Evolutionary conservation across 257 asterid species (phyloP), one percentile per base, ranked within the genome.

Genomic region (Jasminum sambac): DNA sequence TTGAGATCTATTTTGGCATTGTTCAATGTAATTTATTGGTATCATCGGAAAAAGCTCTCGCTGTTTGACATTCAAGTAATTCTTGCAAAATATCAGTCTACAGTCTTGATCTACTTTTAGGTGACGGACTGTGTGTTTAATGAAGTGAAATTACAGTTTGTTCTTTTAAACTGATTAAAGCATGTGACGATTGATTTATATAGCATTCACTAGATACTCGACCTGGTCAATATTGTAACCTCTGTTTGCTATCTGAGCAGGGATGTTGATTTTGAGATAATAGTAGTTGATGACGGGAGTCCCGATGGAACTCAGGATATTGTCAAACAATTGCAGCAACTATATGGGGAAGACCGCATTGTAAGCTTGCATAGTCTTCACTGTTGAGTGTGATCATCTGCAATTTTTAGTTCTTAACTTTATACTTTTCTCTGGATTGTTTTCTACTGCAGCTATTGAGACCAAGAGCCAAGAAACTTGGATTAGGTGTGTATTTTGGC

Each of bases 231-330:
- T 78, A 65, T 40, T 38, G 41, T 71, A 25, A 72, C 37, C 38
- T 41, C 36, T 68, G 59, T 70, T 55, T 69, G 55, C 71, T 67
- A 36, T 69, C 75, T 78, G 76, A 58, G 77, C 82, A 95, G 99
- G 86, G 85, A 83, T 82, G 84, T 85, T 60, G 75, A 95, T 79
- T 94, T 95, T 78, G 99, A 95, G 83, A 82, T 95, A 71, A 89
- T 95, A 63, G 85, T 95, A 21, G 99, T 95, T 76, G 99, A 94
- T 82, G 99, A 94, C 76, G 99, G 99, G 80, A 91, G 98, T 82
- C 98, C 99, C 37, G 99, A 95, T 63, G 99, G 99, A 74, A 95
- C 99, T 67, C 99, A 91, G 76, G 98, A 95, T 62, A 85, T 91
- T 71, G 91, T 95, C 67, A 85, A 86, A 82, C 96, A 95, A 78